These are phyloP conservation scores for Boletus patriciae DNA, from an alignment of 768 basidiomycete species.

Conservation along the genomic window DNA sequence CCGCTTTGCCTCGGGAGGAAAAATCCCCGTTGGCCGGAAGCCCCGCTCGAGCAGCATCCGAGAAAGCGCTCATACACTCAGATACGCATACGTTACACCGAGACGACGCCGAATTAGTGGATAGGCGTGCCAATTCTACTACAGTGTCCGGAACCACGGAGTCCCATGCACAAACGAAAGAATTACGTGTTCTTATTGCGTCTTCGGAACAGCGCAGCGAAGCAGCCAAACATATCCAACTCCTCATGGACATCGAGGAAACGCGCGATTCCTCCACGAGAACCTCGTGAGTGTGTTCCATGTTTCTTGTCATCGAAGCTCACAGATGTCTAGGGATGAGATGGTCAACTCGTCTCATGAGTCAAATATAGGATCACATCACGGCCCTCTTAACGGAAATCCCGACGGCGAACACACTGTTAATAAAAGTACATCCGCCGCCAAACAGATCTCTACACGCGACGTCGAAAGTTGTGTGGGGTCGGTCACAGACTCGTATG, in stretches of 20 bases:
- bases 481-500: not conserved
- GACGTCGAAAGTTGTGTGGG: not conserved
- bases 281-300: not conserved
- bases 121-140: not conserved
- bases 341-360: not conserved
- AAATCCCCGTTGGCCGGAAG: not conserved
- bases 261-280: not conserved
- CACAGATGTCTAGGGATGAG: slow-evolving; percentile 2
- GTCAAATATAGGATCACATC: not conserved
- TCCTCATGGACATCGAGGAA: not conserved
- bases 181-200: not conserved
- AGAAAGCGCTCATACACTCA: not conserved
- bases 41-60: not conserved
- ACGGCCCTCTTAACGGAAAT: not conserved
- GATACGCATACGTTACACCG: not conserved
- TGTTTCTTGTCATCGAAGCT: not conserved
- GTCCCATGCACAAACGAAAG: not conserved
- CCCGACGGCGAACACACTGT: not conserved
- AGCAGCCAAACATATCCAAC: not conserved
- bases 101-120: not conserved
- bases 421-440: not conserved
- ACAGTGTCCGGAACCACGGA: not conserved
- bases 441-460: not conserved
- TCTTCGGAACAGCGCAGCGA: not conserved
- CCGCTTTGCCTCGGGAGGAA: not conserved